Evolutionary conservation across 345 rosid species (phyloP).

Genomic region (Syzygium aromaticum): DNA sequence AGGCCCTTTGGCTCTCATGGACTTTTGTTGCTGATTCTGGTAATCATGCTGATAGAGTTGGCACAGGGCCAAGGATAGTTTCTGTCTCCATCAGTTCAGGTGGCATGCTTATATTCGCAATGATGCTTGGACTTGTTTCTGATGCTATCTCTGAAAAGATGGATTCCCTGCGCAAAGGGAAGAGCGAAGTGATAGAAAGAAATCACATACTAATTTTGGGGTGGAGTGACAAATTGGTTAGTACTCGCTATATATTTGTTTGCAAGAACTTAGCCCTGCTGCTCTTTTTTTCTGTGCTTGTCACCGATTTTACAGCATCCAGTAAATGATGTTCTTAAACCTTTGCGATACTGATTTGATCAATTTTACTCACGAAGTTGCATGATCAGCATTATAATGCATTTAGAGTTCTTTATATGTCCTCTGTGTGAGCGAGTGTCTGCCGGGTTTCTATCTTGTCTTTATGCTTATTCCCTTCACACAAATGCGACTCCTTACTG

Average conservation of each 20-base stretch:
- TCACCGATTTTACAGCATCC: not conserved
- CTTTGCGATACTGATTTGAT: not conserved
- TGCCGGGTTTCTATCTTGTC: not conserved
- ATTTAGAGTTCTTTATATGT: not conserved
- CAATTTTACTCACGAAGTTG: not conserved
- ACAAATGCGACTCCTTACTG: not conserved
- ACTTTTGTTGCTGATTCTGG: constrained; percentile 91
- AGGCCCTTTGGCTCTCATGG: constrained; percentile 95
- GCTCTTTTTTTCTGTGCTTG: not conserved
- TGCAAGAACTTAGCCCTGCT: not conserved
- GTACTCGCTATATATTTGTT: not conserved
- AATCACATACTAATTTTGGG: constrained; percentile 83
- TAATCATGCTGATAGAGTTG: constrained; percentile 77
- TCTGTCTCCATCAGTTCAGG: constrained; percentile 89
- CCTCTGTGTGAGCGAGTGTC: not conserved
- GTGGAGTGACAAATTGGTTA: constrained; percentile 94
- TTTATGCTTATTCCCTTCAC: not conserved
- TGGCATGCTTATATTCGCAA: constrained; percentile 89
- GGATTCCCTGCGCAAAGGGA: constrained; percentile 85
- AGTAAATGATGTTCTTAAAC: not conserved
- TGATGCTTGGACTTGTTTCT: constrained; percentile 94
- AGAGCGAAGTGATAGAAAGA: constrained; percentile 90
- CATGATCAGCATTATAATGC: not conserved
- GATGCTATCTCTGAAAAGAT: constrained; percentile 94
- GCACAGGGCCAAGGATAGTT: constrained; percentile 73